Base-by-base conservation (phyloP, 1,284 basidiomycete species). In the Ustilago tritici region DNA sequence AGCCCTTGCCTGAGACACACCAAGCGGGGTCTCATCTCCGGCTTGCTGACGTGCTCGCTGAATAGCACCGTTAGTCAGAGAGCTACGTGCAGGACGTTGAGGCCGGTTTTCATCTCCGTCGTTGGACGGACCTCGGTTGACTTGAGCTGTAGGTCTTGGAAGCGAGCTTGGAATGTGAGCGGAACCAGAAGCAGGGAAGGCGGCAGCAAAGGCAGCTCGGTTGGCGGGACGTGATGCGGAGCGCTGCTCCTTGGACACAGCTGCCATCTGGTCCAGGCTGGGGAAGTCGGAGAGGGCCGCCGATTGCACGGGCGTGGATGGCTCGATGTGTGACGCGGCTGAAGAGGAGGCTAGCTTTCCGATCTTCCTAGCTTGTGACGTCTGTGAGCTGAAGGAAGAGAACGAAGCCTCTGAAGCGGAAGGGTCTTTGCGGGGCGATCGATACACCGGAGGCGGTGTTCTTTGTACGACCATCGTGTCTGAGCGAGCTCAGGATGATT, bases 251-350 rank as follows among this genome's bases (percentile, higher is more conserved):
- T 68, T 65, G 23, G 65, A 67, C 2, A 54, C 68, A n/a, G 74
- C 65, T 31, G 75, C 75, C 75, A 77, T 77, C 63, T 72, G 65
- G 28, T 72, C 65, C 31, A 77, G 63, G 58, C 75, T 77, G 17
- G 75, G 75, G 34, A 76, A 76, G 46, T 71, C 62, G 46, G 69
- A 65, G 19, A 52, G 53, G 14, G 60, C 59, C 11, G 56, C 32
- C 7, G 34, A 31, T 11, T 70, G 64, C 14, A 70, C 43, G 0
- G 73, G 68, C 0, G 73, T 76, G 17, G 65, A 52, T 50, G 71
- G 70, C 49, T 65, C 70, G 7, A 50, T 55, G 6, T 43, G 56
- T 23, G 65, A 67, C 17, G 56, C 52, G 17, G 56, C 54, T 5
- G 69, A 72, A 9, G 70, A 61, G 5, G 65, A 53, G 19, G 61